Evolutionary conservation across 208 protist genomes (phyloP).

Genomic region (Crithidia brevicula): DNA sequence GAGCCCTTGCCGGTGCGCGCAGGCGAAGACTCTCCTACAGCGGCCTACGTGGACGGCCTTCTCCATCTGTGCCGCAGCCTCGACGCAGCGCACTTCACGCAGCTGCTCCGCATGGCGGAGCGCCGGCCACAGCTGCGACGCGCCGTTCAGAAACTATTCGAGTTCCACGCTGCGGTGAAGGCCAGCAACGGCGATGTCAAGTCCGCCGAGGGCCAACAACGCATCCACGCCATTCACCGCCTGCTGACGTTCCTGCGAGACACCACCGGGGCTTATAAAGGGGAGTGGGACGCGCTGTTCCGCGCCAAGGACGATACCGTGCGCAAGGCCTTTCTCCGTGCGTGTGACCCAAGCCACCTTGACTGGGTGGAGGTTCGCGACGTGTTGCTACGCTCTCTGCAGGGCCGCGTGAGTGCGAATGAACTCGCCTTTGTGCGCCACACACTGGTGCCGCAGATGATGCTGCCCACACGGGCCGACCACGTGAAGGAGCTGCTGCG

Average conservation of each 20-base stretch:
- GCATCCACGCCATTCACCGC: constrained; percentile 69
- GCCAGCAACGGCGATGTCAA: constrained; percentile 41
- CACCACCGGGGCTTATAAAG: constrained; percentile 54
- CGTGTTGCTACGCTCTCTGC: constrained; percentile 38
- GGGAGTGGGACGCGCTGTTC: constrained; percentile 76
- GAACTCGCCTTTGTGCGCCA: constrained; percentile 54
- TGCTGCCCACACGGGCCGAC: constrained; percentile 37
- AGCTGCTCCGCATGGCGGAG: constrained; percentile 47
- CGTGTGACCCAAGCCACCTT: constrained; percentile 33
- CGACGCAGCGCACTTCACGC: constrained; percentile 34
- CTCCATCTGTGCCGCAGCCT: constrained; percentile 59
- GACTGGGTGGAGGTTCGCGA: constrained; percentile 46
- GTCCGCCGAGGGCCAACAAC: constrained; percentile 49
- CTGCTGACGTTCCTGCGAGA: constrained; percentile 65
- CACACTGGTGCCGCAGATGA: constrained; percentile 47
- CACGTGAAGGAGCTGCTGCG: constrained; percentile 55
- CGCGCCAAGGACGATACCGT: constrained; percentile 71
- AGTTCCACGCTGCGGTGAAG: constrained; percentile 37
- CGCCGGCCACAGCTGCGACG: constrained; percentile 70
- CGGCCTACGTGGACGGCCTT: constrained; percentile 52
- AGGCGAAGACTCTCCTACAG: too few relatives aligned
- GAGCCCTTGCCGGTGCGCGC: too few relatives aligned
- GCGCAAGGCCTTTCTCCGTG: constrained; percentile 51
- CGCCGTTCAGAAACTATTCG: constrained; percentile 36
- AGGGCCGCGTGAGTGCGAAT: constrained; percentile 50